Conservation (phyloP, 306 rosid genomes). For the Lithocarpus polystachyus region DNA sequence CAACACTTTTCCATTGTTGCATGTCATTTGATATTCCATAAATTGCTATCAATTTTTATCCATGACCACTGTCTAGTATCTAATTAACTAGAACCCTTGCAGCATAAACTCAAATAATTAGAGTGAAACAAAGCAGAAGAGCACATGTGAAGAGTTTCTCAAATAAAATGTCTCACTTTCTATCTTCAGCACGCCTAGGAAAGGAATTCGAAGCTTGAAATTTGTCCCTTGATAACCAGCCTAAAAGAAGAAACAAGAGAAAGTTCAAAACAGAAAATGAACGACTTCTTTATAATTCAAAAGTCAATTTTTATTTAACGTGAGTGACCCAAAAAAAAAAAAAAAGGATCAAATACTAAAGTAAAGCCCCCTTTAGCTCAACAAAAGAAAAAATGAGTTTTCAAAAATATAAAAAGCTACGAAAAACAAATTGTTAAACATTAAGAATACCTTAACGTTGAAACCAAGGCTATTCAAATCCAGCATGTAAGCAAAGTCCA, state of each 20-base stretch:
- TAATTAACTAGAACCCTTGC: background rate
- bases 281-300: background rate
- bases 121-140: conserved; percentile 8
- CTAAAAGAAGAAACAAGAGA: conserved; percentile 27
- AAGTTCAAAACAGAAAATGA: background rate
- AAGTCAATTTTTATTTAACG: background rate
- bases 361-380: background rate
- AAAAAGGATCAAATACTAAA: background rate
- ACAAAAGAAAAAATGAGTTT: background rate
- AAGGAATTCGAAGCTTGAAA: conserved; percentile 91
- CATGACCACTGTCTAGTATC: background rate
- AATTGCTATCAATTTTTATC: background rate
- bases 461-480: conserved; percentile 95
- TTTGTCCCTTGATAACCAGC: conserved; percentile 64
- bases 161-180: conserved; percentile 66
- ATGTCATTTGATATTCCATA: background rate
- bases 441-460: conserved; percentile 66
- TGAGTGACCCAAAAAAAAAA: background rate
- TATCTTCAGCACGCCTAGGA: conserved; percentile 79
- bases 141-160: conserved; percentile 8
- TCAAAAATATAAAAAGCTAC: background rate
- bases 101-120: background rate
- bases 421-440: background rate
- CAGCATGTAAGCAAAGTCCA: conserved; percentile 79
- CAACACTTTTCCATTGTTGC: too few species aligned